These are phyloP conservation scores for Globisporangium paddicum DNA, from an alignment of 352 stramenopile genomes.

Conservation along the genomic window DNA sequence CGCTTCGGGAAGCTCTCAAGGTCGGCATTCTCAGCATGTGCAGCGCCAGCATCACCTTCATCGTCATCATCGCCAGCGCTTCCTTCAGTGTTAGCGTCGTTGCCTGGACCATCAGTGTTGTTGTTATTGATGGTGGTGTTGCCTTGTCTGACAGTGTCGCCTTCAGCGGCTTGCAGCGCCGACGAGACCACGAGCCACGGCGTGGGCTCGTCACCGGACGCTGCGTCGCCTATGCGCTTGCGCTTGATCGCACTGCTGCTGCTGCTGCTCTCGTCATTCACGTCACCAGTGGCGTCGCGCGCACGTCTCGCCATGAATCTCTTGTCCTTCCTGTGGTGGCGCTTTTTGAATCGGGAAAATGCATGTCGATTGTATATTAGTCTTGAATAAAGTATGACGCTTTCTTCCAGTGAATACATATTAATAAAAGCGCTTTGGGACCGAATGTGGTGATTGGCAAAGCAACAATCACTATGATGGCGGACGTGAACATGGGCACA, in stretches of 20 bases:
- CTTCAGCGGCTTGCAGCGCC: neutral
- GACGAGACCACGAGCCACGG: conserved; percentile 8
- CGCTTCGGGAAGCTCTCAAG: conserved; percentile 6
- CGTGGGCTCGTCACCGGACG: neutral
- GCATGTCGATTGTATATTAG: neutral
- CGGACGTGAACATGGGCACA: neutral
- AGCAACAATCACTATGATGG: neutral
- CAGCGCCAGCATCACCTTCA: neutral
- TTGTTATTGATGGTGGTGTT: neutral
- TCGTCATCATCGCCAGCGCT: neutral
- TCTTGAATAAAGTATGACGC: neutral
- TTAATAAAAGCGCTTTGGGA: neutral
- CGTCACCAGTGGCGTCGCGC: neutral
- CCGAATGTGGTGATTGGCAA: neutral
- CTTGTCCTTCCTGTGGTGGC: neutral
- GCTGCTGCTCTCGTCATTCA: neutral
- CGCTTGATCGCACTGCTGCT: neutral
- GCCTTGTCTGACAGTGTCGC: too few species aligned
- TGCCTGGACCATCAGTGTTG: neutral
- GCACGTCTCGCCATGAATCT: neutral
- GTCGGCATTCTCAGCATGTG: too few species aligned
- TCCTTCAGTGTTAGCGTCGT: neutral
- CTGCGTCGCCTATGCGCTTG: neutral
- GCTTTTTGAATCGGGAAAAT: conserved; percentile 6
- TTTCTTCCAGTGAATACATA: too few species aligned